A percentile compares a stretch with the other conserved stretches of the same genome.
Evolutionary conservation across 2,329 filamentous ascomycete genomes (phyloP).

Genomic region (Catunica adiposa): DNA sequence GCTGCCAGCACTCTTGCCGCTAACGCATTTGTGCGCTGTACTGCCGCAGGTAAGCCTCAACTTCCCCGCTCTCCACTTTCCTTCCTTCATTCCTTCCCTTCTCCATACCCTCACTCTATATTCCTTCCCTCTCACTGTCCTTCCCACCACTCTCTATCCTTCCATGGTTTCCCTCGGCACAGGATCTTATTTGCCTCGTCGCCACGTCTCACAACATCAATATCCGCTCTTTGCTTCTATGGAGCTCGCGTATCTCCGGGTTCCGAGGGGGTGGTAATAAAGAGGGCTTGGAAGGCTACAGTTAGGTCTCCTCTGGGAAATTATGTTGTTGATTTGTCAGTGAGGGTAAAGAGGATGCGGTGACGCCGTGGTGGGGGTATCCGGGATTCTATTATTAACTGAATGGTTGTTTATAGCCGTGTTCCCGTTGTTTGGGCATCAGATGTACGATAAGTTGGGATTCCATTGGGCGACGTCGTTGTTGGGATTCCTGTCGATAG

Average conservation of each 20-base stretch:
- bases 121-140: background rate
- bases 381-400: background rate
- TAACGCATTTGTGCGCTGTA: conserved; percentile 62
- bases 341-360: too few species aligned
- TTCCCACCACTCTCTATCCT: background rate
- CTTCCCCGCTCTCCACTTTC: conserved; percentile 7
- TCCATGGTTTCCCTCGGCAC: background rate
- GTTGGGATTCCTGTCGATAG: conserved; percentile 43
- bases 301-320: too few species aligned
- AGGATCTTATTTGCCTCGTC: background rate
- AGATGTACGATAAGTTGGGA: conserved; percentile 54
- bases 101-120: background rate
- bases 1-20: conserved; percentile 67
- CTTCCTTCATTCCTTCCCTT: background rate
- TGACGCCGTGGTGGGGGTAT: too few species aligned
- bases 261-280: background rate
- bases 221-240: background rate
- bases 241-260: background rate
- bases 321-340: too few species aligned
- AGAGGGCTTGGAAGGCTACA: too few species aligned
- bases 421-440: conserved; percentile 59
- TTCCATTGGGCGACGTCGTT: conserved; percentile 52
- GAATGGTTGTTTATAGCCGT: conserved; percentile 32
- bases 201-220: background rate
- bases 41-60: conserved; percentile 46